Conservation (phyloP, 2,329 filamentous ascomycete genomes). For the Microdochium paspali region DNA sequence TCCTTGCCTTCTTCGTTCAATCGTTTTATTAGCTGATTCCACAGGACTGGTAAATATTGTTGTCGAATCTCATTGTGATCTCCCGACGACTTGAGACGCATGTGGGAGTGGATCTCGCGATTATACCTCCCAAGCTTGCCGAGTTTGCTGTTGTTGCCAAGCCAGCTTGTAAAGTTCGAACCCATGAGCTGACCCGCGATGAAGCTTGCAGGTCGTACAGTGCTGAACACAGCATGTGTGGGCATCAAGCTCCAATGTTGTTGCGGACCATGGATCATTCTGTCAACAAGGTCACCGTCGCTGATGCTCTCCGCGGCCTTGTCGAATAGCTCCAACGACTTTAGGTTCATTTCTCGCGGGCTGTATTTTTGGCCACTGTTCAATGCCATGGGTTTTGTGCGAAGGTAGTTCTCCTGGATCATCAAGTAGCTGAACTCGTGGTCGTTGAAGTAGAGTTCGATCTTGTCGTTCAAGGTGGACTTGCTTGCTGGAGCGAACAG, state of each 20-base stretch:
- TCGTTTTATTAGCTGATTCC: constrained; percentile 67
- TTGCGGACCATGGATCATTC: constrained; percentile 97
- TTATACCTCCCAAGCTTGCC: constrained; percentile 70
- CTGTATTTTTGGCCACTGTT: constrained; percentile 46
- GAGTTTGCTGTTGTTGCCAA: constrained; percentile 88
- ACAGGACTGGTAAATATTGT: constrained; percentile 84
- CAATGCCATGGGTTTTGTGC: constrained; percentile 63
- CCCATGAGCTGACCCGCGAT: constrained; percentile 68
- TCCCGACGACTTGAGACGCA: constrained; percentile 82
- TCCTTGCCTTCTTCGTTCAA: constrained; percentile 76
- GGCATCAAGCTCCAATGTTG: constrained; percentile 99
- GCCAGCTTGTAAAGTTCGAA: constrained; percentile 79
- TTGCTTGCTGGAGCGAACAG: constrained; percentile 80
- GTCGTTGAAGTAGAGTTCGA: constrained; percentile 98
- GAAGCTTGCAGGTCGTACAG: constrained; percentile 83
- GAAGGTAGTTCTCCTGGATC: constrained; percentile 97
- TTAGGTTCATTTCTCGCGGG: constrained; percentile 63
- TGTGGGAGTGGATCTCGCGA: constrained; percentile 94
- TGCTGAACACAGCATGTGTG: constrained; percentile 89
- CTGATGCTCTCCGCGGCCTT: constrained; percentile 92
- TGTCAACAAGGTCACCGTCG: constrained; percentile 89
- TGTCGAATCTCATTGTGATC: constrained; percentile 92
- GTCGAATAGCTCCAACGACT: constrained; percentile 77
- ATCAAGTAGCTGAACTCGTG: constrained; percentile 96
- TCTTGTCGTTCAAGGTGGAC: constrained; percentile 89